Percentiles rank a stretch among this genome's conserved stretches.
Evolutionary conservation across 176 grass and related monocot genomes (phyloP).

Genomic region (Themeda triandra): DNA sequence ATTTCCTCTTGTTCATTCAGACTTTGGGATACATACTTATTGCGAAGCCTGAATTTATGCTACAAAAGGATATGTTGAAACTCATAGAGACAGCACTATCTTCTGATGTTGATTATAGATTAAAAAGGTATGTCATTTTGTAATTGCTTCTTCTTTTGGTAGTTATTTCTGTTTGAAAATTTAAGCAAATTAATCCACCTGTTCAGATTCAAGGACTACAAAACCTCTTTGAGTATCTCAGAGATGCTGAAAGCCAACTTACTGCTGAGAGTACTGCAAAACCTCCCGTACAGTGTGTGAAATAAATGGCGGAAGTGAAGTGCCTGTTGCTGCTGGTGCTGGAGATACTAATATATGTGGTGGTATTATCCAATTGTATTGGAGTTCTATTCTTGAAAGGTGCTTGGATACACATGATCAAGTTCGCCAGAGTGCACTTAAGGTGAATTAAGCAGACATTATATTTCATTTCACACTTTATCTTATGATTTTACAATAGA

Average conservation of each 20-base stretch:
- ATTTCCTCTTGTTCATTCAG: conserved; percentile 48
- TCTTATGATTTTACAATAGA: not conserved
- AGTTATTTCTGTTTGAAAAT: not conserved
- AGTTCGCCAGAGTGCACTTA: conserved; percentile 84
- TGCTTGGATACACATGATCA: conserved; percentile 77
- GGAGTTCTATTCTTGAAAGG: conserved; percentile 89
- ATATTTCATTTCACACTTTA: conserved; percentile 20
- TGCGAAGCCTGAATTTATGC: conserved; percentile 94
- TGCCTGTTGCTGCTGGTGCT: conserved; percentile 96
- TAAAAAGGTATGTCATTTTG: conserved; percentile 65
- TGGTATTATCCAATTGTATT: conserved; percentile 98
- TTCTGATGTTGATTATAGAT: conserved; percentile 63
- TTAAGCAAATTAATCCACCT: conserved; percentile 6
- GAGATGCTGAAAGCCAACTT: conserved; percentile 90
- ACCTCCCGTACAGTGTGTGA: conserved; percentile 32
- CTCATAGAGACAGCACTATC: conserved; percentile 78
- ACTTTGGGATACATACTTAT: conserved; percentile 94
- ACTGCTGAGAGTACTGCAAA: conserved; percentile 49
- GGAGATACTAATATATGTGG: conserved; percentile 99
- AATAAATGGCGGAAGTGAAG: conserved; percentile 56
- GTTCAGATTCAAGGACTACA: conserved; percentile 91
- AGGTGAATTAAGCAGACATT: conserved; percentile 51
- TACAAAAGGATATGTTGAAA: conserved; percentile 78
- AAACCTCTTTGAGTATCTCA: conserved; percentile 93
- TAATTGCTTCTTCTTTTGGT: conserved; percentile 7